These are phyloP conservation scores for Trichosporon sp. DNA, from an alignment of 1,284 basidiomycete genomes.

Conservation along the genomic window DNA sequence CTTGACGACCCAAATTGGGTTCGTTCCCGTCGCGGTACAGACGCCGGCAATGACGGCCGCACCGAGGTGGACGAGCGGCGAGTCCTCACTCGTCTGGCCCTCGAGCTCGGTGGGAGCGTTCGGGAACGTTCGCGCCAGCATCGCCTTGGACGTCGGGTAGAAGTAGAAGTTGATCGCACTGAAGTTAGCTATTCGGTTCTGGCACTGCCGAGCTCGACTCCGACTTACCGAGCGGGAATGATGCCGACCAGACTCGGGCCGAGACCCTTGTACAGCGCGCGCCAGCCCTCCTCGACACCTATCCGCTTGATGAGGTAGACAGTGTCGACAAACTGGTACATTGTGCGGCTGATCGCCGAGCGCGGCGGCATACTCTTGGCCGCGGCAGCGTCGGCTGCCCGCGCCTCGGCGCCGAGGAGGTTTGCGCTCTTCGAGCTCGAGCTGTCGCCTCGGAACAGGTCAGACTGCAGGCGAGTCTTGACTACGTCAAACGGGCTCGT, in stretches of 20 bases:
- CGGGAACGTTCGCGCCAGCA: slow-evolving; percentile 72
- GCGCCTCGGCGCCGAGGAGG: background rate
- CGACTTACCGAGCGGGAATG: slow-evolving; percentile 70
- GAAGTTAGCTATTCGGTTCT: background rate
- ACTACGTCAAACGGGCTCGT: slow-evolving; percentile 98
- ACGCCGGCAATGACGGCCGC: slow-evolving; percentile 79
- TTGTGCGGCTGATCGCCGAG: slow-evolving; percentile 54
- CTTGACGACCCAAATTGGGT: slow-evolving; percentile 98
- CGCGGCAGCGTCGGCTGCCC: slow-evolving; percentile 7
- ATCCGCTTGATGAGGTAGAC: slow-evolving; percentile 83
- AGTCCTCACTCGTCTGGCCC: slow-evolving; percentile 61
- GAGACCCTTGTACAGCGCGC: slow-evolving; percentile 89
- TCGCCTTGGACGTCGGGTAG: slow-evolving; percentile 92
- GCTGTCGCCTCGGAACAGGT: slow-evolving; percentile 61
- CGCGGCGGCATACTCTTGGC: slow-evolving; percentile 17
- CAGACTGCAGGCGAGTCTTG: slow-evolving; percentile 88
- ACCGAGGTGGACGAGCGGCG: slow-evolving; percentile 73
- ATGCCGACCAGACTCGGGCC: slow-evolving; percentile 92
- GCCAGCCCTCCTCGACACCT: slow-evolving; percentile 79
- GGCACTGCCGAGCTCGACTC: background rate
- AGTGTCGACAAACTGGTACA: slow-evolving; percentile 95
- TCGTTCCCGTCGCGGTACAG: slow-evolving; percentile 86
- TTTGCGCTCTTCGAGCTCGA: background rate
- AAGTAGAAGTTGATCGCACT: slow-evolving; percentile 93
- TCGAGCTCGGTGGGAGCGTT: slow-evolving; percentile 53